These are phyloP conservation scores for Cercospora brassicicola DNA, from an alignment of 2,329 filamentous ascomycete species.

Conservation along the genomic window DNA sequence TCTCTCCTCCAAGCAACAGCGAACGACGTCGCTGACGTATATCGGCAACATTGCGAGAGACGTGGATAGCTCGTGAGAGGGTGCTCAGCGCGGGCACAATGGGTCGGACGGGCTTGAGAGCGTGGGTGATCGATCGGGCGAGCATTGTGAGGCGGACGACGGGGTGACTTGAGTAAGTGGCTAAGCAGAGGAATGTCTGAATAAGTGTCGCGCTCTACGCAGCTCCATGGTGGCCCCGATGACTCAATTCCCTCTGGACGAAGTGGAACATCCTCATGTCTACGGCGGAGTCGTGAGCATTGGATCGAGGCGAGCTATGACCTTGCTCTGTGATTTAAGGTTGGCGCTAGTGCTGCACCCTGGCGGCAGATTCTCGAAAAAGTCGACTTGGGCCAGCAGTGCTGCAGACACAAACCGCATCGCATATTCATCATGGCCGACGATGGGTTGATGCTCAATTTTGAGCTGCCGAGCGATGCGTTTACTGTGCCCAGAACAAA, in stretches of 20 bases:
- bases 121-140: neutral
- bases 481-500: constrained; percentile 59
- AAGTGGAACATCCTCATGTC: constrained; percentile 16
- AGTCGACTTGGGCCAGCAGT: constrained; percentile 1
- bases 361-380: constrained; percentile 7
- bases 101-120: neutral
- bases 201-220: neutral
- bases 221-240: neutral
- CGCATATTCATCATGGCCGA: constrained; percentile 68
- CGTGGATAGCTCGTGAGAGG: constrained; percentile 54
- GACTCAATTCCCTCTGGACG: neutral
- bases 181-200: neutral
- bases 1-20: constrained; percentile 65
- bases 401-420: neutral
- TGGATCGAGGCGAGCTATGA: constrained; percentile 1
- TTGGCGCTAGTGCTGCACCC: constrained; percentile 7
- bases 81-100: neutral
- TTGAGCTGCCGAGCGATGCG: constrained; percentile 69
- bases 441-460: constrained; percentile 93
- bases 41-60: constrained; percentile 73
- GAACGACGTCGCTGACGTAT: constrained; percentile 69
- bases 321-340: neutral
- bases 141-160: neutral
- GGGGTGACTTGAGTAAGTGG: neutral
- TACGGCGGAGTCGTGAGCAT: constrained; percentile 15